Conservation (phyloP, 2,329 filamentous ascomycete species). For the Byssothecium circinans region DNA sequence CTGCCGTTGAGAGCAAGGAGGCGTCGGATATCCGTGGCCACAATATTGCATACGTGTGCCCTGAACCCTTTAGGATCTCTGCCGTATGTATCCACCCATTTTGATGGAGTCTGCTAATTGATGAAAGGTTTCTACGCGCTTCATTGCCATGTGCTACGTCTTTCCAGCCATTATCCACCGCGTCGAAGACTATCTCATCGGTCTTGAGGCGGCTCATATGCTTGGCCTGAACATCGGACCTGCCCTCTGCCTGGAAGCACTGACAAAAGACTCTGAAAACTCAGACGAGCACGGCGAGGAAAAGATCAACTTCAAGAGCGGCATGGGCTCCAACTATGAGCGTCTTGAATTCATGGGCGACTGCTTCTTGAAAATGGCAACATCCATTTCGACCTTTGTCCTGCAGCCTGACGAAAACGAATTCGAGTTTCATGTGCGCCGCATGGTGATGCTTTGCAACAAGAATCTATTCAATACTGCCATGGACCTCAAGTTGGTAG, state of each 20-base stretch:
- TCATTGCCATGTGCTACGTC: constrained; percentile 72
- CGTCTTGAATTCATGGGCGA: constrained; percentile 92
- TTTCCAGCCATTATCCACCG: constrained; percentile 85
- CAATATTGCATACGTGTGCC: constrained; percentile 67
- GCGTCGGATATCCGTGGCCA: constrained; percentile 55
- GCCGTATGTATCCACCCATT: constrained; percentile 57
- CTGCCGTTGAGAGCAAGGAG: constrained; percentile 56
- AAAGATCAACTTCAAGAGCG: constrained; percentile 73
- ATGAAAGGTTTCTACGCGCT: constrained; percentile 64
- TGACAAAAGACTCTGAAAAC: constrained; percentile 91
- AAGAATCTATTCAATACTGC: constrained; percentile 82
- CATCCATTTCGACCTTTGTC: constrained; percentile 82
- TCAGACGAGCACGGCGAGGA: constrained; percentile 70
- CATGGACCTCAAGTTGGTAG: constrained; percentile 59
- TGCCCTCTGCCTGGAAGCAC: constrained; percentile 76
- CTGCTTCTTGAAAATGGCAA: constrained; percentile 93
- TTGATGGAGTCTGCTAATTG: neutral
- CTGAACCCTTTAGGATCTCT: constrained; percentile 77
- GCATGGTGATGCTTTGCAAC: constrained; percentile 92
- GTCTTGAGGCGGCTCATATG: constrained; percentile 69
- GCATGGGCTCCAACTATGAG: constrained; percentile 95
- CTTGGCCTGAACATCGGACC: constrained; percentile 67
- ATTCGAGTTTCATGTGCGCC: constrained; percentile 83
- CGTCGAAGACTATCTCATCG: constrained; percentile 79
- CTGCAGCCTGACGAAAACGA: constrained; percentile 77